These are phyloP conservation scores for Micromonas commoda DNA, from an alignment of 139 green algal species.

Conservation along the genomic window DNA sequence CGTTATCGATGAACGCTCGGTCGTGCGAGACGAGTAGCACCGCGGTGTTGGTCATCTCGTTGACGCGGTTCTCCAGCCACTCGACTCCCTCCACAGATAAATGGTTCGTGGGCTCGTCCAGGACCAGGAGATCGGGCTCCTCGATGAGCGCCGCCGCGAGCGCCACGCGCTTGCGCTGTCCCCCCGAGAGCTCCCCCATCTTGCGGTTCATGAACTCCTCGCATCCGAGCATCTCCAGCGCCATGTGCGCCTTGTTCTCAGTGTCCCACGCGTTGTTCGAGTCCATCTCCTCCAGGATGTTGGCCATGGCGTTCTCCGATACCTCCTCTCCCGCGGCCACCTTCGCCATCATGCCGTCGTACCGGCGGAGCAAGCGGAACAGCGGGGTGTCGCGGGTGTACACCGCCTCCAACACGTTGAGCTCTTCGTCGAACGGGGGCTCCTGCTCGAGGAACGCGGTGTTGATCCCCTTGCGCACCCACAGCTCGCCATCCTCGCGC, in stretches of 20 bases:
- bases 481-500: slow-evolving; percentile 5
- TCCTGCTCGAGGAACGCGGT: slow-evolving; percentile 8
- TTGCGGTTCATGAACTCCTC: slow-evolving; percentile 4
- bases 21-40: slow-evolving; percentile 29
- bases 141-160: slow-evolving; percentile 26
- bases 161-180: slow-evolving; percentile 25
- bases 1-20: slow-evolving; percentile 27
- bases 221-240: slow-evolving; percentile 16
- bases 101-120: slow-evolving; percentile 34
- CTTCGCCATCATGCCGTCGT: no score
- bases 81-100: slow-evolving; percentile 26
- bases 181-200: slow-evolving; percentile 1
- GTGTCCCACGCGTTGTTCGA: not conserved
- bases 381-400: slow-evolving; percentile 4
- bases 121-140: slow-evolving; percentile 25
- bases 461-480: not conserved
- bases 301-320: not conserved
- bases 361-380: not conserved
- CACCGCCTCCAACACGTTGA: slow-evolving; percentile 10
- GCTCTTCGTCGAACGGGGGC: not conserved
- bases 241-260: not conserved
- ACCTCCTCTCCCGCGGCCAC: not conserved
- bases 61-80: slow-evolving; percentile 16
- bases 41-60: not conserved
- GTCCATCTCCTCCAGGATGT: slow-evolving; percentile 15